A percentile compares a stretch with the other conserved stretches of the same genome.
These are phyloP conservation scores for Rhizophagus clarus DNA, from an alignment of 192 early-diverging fungal genomes.

Conservation along the genomic window DNA sequence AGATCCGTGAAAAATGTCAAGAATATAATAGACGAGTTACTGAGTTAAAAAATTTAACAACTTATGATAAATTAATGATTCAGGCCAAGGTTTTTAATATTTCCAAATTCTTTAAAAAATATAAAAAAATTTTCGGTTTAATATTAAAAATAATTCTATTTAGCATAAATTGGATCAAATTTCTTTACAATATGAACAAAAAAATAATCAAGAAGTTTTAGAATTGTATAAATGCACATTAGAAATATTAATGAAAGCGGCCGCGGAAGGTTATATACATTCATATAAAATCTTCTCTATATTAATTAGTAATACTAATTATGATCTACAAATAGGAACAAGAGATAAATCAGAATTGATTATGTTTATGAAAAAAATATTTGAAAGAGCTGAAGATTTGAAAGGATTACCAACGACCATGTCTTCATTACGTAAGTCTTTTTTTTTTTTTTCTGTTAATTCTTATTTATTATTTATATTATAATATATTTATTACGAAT, in stretches of 20 bases:
- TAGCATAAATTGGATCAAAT: not conserved
- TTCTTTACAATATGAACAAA: not conserved
- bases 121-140: not conserved
- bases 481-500: not conserved
- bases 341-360: constrained; percentile 31
- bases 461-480: not conserved
- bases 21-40: not conserved
- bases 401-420: constrained; percentile 42
- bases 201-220: constrained; percentile 39
- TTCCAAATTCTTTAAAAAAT: not conserved
- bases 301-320: not conserved
- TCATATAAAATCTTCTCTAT: not conserved
- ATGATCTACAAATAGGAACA: constrained; percentile 25
- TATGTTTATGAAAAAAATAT: constrained; percentile 36
- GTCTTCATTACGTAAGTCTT: constrained; percentile 32
- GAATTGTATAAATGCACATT: constrained; percentile 54
- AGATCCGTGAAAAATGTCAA: not conserved
- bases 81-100: not conserved
- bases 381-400: constrained; percentile 50
- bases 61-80: not conserved
- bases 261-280: constrained; percentile 44
- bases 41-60: not conserved
- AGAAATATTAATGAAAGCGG: constrained; percentile 48
- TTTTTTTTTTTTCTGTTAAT: not conserved
- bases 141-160: not conserved